Percentiles rank a stretch among this genome's conserved stretches.
These are phyloP conservation scores for Diaporthe capsici DNA, from an alignment of 2,329 filamentous ascomycete species.

Conservation along the genomic window DNA sequence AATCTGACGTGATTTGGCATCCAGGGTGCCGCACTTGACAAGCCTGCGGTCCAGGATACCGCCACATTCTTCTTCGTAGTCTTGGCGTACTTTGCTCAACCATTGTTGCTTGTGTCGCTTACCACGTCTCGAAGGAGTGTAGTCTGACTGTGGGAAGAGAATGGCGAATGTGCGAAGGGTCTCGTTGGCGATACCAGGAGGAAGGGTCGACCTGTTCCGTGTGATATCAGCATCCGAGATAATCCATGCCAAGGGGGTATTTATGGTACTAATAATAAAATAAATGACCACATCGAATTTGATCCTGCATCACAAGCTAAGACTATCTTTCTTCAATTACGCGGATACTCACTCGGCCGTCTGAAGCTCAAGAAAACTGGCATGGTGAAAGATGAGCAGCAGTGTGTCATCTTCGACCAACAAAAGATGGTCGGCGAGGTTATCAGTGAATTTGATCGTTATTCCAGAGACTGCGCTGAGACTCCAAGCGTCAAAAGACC, in stretches of 20 bases:
- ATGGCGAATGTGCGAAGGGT: conserved; percentile 55
- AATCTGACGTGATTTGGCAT: conserved; percentile 51
- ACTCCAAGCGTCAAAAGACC: conserved; percentile 45
- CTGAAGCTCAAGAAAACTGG: conserved; percentile 52
- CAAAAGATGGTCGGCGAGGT: conserved; percentile 57
- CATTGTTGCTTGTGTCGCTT: neutral
- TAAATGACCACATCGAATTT: too few species aligned
- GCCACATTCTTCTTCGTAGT: neutral
- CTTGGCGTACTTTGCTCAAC: neutral
- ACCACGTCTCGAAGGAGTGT: too few species aligned
- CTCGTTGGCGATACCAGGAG: conserved; percentile 51
- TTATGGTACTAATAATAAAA: too few species aligned
- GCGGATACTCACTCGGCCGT: conserved; percentile 30
- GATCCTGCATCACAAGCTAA: too few species aligned
- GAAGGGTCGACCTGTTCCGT: conserved; percentile 45
- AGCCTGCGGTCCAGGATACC: conserved; percentile 48
- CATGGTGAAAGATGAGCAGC: conserved; percentile 57
- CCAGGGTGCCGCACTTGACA: conserved; percentile 49
- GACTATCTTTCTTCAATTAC: too few species aligned
- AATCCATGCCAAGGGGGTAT: too few species aligned
- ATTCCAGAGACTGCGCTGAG: conserved; percentile 54
- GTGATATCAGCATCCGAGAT: neutral
- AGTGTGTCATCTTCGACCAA: conserved; percentile 55
- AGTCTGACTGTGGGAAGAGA: conserved; percentile 52
- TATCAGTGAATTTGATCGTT: conserved; percentile 53